Percentiles rank a stretch among this genome's conserved stretches.
These are phyloP conservation scores for Xylariomycetidae sp. DNA, from an alignment of 2,329 filamentous ascomycete species.

Conservation along the genomic window DNA sequence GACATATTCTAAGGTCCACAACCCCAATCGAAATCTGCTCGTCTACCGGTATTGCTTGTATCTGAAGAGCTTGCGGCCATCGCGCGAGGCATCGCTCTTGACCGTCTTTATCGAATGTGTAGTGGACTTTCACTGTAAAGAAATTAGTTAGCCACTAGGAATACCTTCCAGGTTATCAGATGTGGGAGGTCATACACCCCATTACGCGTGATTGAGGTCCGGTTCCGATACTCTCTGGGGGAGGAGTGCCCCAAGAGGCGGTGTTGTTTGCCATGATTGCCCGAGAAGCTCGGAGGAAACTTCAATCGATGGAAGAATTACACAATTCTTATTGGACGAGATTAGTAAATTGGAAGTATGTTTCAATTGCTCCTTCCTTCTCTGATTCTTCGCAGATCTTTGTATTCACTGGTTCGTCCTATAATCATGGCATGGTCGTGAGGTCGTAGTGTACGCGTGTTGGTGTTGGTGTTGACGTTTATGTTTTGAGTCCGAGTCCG, in stretches of 20 bases:
- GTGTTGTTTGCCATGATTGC: conserved; percentile 21
- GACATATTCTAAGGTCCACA: conserved; percentile 80
- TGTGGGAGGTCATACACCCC: conserved; percentile 57
- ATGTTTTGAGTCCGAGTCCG: too few relatives aligned
- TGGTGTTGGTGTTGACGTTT: too few relatives aligned
- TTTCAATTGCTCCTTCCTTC: too few relatives aligned
- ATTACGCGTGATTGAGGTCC: conserved; percentile 59
- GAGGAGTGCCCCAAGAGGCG: conserved; percentile 18
- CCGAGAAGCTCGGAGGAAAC: too few relatives aligned
- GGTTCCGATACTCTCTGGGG: conserved; percentile 33
- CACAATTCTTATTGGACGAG: too few relatives aligned
- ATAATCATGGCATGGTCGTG: conserved; percentile 2
- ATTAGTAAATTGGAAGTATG: not conserved
- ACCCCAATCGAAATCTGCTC: conserved; percentile 78
- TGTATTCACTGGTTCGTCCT: too few relatives aligned
- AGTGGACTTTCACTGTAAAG: conserved; percentile 82
- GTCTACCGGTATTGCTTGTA: conserved; percentile 78
- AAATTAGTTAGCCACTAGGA: conserved; percentile 17
- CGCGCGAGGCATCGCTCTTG: conserved; percentile 87
- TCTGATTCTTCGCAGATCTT: too few relatives aligned
- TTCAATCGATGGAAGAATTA: too few relatives aligned
- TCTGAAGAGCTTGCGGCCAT: conserved; percentile 71
- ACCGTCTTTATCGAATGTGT: conserved; percentile 87
- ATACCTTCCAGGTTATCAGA: not conserved
- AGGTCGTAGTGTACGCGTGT: conserved; percentile 5